phyloP scores from a whole-genome alignment of 2,329 filamentous ascomycete genomes.

The Aspergillus carbonarius region DNA sequence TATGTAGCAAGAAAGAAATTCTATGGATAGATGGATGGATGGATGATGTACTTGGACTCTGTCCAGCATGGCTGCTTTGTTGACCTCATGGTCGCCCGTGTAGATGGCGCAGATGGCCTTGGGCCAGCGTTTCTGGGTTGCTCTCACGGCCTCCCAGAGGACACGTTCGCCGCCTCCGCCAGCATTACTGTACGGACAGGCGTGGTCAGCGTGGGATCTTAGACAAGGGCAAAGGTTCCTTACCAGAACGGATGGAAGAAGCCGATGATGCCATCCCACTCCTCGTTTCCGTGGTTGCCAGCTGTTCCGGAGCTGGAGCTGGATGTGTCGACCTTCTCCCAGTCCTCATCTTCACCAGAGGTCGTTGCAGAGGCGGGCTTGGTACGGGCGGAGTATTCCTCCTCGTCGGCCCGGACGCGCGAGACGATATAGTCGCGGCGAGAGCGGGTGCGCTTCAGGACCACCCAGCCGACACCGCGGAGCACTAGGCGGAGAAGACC shows the following conservation, averaged over 20 bases:
- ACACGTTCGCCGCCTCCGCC: slow-evolving; percentile 95
- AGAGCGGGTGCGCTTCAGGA: slow-evolving; percentile 64
- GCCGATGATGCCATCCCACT: slow-evolving; percentile 83
- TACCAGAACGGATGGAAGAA: slow-evolving; percentile 99
- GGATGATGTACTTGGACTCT: slow-evolving; percentile 66
- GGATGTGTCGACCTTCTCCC: slow-evolving; percentile 66
- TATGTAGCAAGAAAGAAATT: background rate
- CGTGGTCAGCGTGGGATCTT: background rate
- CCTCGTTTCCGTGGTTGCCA: slow-evolving; percentile 51
- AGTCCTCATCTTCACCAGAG: slow-evolving; percentile 59
- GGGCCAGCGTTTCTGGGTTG: slow-evolving; percentile 86
- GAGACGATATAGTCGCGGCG: slow-evolving; percentile 57
- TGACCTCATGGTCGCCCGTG: slow-evolving; percentile 88
- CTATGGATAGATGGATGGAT: background rate
- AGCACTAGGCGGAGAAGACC: slow-evolving; percentile 37
- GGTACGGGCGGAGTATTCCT: slow-evolving; percentile 30
- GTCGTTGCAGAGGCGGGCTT: slow-evolving; percentile 22
- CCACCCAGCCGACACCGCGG: slow-evolving; percentile 57
- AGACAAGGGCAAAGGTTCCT: slow-evolving; percentile 22
- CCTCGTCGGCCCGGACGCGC: slow-evolving; percentile 47
- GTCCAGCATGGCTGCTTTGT: slow-evolving; percentile 74
- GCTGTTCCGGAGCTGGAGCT: slow-evolving; percentile 47
- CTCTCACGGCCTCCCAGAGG: slow-evolving; percentile 90
- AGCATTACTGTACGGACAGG: slow-evolving; percentile 66
- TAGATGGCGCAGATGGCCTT: slow-evolving; percentile 89